Conservation (phyloP, 2,329 filamentous ascomycete species). For the Pezicula carpinea region DNA sequence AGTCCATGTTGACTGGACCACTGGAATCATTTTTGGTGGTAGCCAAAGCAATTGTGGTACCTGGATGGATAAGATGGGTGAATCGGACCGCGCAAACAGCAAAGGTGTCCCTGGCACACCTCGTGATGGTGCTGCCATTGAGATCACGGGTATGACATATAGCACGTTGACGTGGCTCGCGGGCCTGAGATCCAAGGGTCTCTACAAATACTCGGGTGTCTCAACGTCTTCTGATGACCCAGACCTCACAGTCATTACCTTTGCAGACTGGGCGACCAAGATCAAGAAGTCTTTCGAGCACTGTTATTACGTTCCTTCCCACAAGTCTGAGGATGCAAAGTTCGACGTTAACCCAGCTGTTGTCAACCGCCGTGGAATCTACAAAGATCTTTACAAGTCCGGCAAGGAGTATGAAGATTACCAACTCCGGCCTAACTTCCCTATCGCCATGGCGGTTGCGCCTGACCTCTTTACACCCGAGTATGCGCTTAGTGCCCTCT, state of each 20-base stretch:
- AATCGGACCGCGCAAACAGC: conserved; percentile 82
- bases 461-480: conserved; percentile 77
- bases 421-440: conserved; percentile 89
- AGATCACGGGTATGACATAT: conserved; percentile 91
- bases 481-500: conserved; percentile 76
- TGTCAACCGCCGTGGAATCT: conserved; percentile 89
- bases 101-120: conserved; percentile 96
- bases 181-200: conserved; percentile 59
- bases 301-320: conserved; percentile 79
- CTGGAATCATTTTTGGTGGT: conserved; percentile 87
- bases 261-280: conserved; percentile 71
- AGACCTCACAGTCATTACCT: conserved; percentile 53
- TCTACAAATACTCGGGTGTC: conserved; percentile 71
- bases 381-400: conserved; percentile 93
- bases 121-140: conserved; percentile 88
- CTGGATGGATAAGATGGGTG: conserved; percentile 99
- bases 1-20: conserved; percentile 85
- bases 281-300: conserved; percentile 86
- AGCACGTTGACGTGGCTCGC: conserved; percentile 81
- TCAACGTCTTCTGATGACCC: conserved; percentile 52
- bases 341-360: conserved; percentile 78
- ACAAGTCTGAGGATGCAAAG: conserved; percentile 62
- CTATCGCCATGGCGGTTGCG: conserved; percentile 92
- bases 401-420: conserved; percentile 98
- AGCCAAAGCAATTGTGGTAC: conserved; percentile 95